Conservation (phyloP, 495 filamentous ascomycete species). For the Tuber calosporum region DNA sequence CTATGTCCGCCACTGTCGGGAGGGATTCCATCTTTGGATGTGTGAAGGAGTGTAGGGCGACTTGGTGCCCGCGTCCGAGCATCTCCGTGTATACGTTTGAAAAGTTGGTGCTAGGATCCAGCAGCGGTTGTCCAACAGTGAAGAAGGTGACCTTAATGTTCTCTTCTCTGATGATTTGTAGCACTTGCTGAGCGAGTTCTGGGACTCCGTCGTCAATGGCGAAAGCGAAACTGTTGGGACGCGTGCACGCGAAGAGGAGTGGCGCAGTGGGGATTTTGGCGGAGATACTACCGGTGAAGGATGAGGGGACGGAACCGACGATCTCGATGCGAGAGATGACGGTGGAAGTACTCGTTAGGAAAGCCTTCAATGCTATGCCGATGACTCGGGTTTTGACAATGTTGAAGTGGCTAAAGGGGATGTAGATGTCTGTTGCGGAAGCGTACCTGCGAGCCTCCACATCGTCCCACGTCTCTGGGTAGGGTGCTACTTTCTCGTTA, state of each 20-base stretch:
- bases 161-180: constrained; percentile 58
- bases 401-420: constrained; percentile 67
- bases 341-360: constrained; percentile 52
- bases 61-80: constrained; percentile 60
- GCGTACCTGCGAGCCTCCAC: constrained; percentile 62
- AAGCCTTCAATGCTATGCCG: constrained; percentile 62
- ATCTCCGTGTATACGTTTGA: constrained; percentile 61
- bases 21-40: constrained; percentile 70
- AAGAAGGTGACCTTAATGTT: constrained; percentile 68
- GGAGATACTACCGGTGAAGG: constrained; percentile 48
- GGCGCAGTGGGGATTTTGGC: constrained; percentile 57
- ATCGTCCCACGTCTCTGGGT: constrained; percentile 66
- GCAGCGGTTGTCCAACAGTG: constrained; percentile 60
- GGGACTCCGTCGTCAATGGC: constrained; percentile 74
- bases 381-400: constrained; percentile 55
- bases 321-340: constrained; percentile 59
- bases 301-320: constrained; percentile 50
- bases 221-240: constrained; percentile 69
- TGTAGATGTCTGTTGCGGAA: constrained; percentile 58
- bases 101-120: constrained; percentile 55
- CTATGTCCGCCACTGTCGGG: constrained; percentile 52
- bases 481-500: constrained; percentile 54
- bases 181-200: constrained; percentile 54
- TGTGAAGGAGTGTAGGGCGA: constrained; percentile 66
- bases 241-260: constrained; percentile 58